Evolutionary conservation across 306 rosid species (phyloP), one percentile per base, ranked within the genome.

Genomic region (Pterocarpus macrocarpus): DNA sequence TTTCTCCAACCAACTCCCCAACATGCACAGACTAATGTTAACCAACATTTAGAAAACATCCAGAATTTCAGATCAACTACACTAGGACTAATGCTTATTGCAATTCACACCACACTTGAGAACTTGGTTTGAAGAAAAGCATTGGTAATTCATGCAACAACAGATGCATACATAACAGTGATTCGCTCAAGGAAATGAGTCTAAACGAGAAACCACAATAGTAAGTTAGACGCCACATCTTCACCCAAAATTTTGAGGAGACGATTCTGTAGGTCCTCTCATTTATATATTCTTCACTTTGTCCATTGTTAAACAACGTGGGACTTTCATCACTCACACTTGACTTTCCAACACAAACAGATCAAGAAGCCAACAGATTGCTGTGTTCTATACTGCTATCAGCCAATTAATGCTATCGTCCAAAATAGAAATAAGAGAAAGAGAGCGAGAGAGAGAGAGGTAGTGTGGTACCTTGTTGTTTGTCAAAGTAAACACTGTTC

Each of bases 401-500:
- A 22, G 28, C 34, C 64, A 63, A 49, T 17, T 41, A 71, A 79
- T 34, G 55, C 69, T 44, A 61, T 10, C 67, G 49, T 56, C 59
- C 32, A 1, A 5, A 7, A 15, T 41, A 41, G 0, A 2, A 50
- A 44, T 9, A 30, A 15, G 8, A 62, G 64, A 4, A 5, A 80
- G 57, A 56, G n/a, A 4, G 63, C 57, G 62, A 74, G 41, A 52
- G 16, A 17, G 1, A 11, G 22, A 47, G 71, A 16, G 62, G 7
- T 4, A 71, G 38, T 63, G 33, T 14, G 34, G 32, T 76, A 87
- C 88, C 88, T 85, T 76, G 72, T 68, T 68, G 77, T 22, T 85
- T 61, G 66, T 85, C 85, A 71, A 82, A 79, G 83, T 77, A 71
- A 85, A 83, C 81, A 78, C 75, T 72, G 63, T 62, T 76, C 30